Percentiles rank a stretch among this genome's conserved stretches.
Evolutionary conservation across 169 alveolate species (phyloP).

Genomic region (Plasmodium relictum): DNA sequence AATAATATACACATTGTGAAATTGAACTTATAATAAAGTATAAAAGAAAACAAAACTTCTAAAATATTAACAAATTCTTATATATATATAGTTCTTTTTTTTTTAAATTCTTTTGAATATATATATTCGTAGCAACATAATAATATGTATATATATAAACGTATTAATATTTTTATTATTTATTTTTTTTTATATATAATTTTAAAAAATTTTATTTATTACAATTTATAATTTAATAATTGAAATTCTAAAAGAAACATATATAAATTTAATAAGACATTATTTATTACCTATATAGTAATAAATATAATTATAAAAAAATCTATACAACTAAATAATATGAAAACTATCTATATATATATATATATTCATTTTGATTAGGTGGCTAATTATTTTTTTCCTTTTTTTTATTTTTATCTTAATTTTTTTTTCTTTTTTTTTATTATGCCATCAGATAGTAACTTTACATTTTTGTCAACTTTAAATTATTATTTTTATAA

Average conservation of each 20-base stretch:
- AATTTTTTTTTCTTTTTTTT: too few relatives aligned
- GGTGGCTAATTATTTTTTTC: not conserved
- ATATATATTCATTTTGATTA: not conserved
- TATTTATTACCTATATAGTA: not conserved
- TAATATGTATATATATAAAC: conserved; percentile 25
- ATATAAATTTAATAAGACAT: conserved; percentile 19
- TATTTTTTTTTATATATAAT: conserved; percentile 26
- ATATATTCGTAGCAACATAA: conserved; percentile 27
- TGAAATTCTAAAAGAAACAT: conserved; percentile 14
- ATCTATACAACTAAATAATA: not conserved
- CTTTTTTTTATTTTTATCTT: too few relatives aligned
- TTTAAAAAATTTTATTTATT: conserved; percentile 42
- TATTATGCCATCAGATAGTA: too few relatives aligned
- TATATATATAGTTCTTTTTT: conserved; percentile 21
- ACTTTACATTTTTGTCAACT: too few relatives aligned
- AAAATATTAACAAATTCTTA: not conserved
- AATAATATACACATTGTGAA: too few relatives aligned
- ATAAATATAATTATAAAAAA: not conserved
- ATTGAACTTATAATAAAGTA: not conserved
- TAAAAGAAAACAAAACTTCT: not conserved
- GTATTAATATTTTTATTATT: conserved; percentile 5
- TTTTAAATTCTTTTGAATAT: conserved; percentile 46
- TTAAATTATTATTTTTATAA: too few relatives aligned
- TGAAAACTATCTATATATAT: not conserved
- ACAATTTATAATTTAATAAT: conserved; percentile 52